Evolutionary conservation across 2,329 filamentous ascomycete genomes (phyloP), one percentile per base, ranked within the genome.

Genomic region (Apiospora kogelbergensis): DNA sequence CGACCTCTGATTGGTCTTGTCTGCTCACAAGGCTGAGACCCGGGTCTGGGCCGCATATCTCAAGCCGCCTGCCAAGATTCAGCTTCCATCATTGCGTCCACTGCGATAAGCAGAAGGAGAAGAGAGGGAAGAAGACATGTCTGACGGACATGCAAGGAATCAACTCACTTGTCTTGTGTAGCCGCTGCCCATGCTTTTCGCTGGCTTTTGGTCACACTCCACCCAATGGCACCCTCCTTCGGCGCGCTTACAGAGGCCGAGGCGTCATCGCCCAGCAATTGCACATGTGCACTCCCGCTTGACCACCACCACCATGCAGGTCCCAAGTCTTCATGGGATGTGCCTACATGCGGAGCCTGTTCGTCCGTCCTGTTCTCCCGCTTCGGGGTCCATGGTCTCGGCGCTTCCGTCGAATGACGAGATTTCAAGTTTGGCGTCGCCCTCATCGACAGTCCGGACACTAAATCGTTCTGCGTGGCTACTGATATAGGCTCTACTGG

Each of bases 161-260:
- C 48, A 57, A 57, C 6, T 57, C 17, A 33, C 26, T 37, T 3
- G 1, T 37, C 53, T 60, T 37, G 40, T 53, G 37, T 60, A 60
- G 53, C 53, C 53, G 53, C 53, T 60, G 53, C 53, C n/a, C 26
- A 22, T 37, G 30, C 37, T 30, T 37, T 33, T 60, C 17, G 10
- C 17, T 60, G 53, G 30, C 53, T 33, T 45, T 37, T 30, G 53
- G 53, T 60, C 53, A 60, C 53, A 60, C 53, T 37, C 53, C 30
- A 60, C 53, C 53, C 53, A 60, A 60, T 60, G 53, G 37, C 53
- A 60, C 53, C 53, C 53, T 60, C 30, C 53, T 30, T 60, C 30
- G 53, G 53, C 53, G 53, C 53, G 53, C 53, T 37, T 60, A 37
- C 17, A 60, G 53, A 60, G 53, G 30, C 53, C 53, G 53, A 60